Base-by-base conservation (phyloP, 2,329 filamentous ascomycete species). In the Penicillium sp. region DNA sequence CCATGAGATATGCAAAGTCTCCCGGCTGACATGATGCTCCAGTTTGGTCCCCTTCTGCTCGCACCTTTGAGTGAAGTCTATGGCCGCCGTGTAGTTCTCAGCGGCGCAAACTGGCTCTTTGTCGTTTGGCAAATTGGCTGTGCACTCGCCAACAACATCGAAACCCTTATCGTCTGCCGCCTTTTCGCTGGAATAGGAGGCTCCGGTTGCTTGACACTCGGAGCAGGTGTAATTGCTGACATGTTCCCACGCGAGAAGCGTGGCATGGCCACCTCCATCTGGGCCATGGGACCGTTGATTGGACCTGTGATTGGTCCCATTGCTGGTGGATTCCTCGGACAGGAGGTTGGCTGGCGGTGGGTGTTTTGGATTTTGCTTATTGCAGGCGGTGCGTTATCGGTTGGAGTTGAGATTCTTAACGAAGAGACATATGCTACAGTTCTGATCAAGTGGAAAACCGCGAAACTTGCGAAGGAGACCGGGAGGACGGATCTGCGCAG, bases 1-100 rank as follows among this genome's bases (percentile, higher is more conserved):
- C 5, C 3, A 52, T 9, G 3, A 27, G 8, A 6, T 27, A 45
- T 18, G 16, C 1, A 36, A 14, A 7, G 6, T 9, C 18, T 10
- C 2, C 7, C 9, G 30, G 35, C 51, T 53, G 27, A 53, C 32
- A 43, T 45, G 1, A 11, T 7, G 32, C 19, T 19, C 11, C 23
- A 53, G 44, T 58, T 86, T 52, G 84, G 84, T 0, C 84, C 84
- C 1, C 71, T 88, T 4, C 61, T 89, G 1, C 85, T 86, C 77
- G 86, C 86, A 2, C 85, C 86, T 0, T 65, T 89, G 7, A 79
- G 82, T 16, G 86, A 89, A 64, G 71, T 88, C n/a, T 87, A 82
- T 53, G 86, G 83, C 6, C 77, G 84, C 7, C 78, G 86, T 55
- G 70, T 80, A 34, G 76, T 87, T 16, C 86, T 87, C 66, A 78